These are phyloP conservation scores for Atkinsonella texensis DNA, from an alignment of 2,329 filamentous ascomycete genomes.

Conservation along the genomic window DNA sequence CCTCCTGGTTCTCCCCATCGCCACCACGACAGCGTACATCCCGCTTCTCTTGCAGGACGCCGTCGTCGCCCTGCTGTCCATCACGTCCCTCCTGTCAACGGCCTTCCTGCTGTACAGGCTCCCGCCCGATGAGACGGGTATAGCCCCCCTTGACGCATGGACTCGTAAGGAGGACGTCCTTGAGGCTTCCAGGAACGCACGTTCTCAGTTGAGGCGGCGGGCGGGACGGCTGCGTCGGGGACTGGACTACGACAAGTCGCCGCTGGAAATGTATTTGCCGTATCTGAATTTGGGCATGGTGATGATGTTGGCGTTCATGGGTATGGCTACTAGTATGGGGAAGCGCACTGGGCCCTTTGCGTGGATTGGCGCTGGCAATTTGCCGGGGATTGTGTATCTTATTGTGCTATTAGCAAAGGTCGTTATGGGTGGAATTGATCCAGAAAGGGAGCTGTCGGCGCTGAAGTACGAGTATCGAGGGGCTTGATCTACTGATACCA, in stretches of 20 bases:
- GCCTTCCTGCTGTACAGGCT: slow-evolving; percentile 48
- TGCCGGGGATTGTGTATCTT: slow-evolving; percentile 47
- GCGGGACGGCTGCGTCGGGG: slow-evolving; percentile 9
- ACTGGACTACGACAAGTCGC: slow-evolving; percentile 17
- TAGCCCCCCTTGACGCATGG: slow-evolving; percentile 36
- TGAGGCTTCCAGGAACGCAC: slow-evolving; percentile 4
- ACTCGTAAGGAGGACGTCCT: slow-evolving; percentile 14
- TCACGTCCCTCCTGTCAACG: slow-evolving; percentile 52
- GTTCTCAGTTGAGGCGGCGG: slow-evolving; percentile 2
- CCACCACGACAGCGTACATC: slow-evolving; percentile 42
- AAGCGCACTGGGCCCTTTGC: slow-evolving; percentile 17
- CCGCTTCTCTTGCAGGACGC: slow-evolving; percentile 22
- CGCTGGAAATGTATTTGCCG: slow-evolving; percentile 47
- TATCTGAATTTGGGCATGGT: slow-evolving; percentile 48
- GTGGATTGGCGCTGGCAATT: slow-evolving; percentile 32
- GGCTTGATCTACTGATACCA: slow-evolving; percentile 28
- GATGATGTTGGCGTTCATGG: slow-evolving; percentile 35
- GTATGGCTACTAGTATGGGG: slow-evolving; percentile 24
- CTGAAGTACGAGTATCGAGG: slow-evolving; percentile 58
- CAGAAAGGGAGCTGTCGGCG: slow-evolving; percentile 48
- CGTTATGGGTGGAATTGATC: slow-evolving; percentile 57
- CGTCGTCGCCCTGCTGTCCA: slow-evolving; percentile 40
- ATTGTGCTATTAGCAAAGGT: slow-evolving; percentile 50
- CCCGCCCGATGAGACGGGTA: slow-evolving; percentile 42
- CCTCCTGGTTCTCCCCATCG: slow-evolving; percentile 49